A percentile compares a stretch with the other conserved stretches of the same genome.
These are phyloP conservation scores for Eucalyptus pauciflora DNA, from an alignment of 345 rosid genomes.

Conservation along the genomic window DNA sequence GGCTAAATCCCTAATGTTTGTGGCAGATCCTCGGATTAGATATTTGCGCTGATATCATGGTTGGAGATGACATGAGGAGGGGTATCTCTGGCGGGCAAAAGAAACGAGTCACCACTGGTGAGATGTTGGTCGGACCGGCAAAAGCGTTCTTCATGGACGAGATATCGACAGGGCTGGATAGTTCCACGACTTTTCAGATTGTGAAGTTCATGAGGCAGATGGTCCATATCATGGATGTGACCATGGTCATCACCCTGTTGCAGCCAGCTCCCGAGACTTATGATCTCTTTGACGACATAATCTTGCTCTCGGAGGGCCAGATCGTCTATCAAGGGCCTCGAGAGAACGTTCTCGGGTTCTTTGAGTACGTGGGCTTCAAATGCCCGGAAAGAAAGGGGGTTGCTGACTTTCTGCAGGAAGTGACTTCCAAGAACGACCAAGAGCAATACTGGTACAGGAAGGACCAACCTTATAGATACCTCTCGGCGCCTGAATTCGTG, in stretches of 20 bases:
- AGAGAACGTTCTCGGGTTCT: conserved; percentile 20
- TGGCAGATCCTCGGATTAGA: conserved; percentile 25
- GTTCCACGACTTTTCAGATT: conserved; percentile 37
- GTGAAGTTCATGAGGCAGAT: conserved; percentile 29
- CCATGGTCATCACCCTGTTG: conserved; percentile 32
- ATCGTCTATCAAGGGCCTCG: conserved; percentile 37
- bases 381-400: conserved; percentile 40
- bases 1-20: not conserved
- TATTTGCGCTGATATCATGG: conserved; percentile 27
- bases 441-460: conserved; percentile 17
- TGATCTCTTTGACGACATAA: conserved; percentile 33
- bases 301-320: conserved; percentile 30
- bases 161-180: conserved; percentile 45
- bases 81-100: conserved; percentile 41
- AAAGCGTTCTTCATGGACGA: conserved; percentile 42
- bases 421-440: conserved; percentile 13
- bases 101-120: conserved; percentile 39
- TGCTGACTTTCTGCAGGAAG: conserved; percentile 44
- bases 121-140: conserved; percentile 34
- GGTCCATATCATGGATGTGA: conserved; percentile 30
- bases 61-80: conserved; percentile 34
- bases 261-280: conserved; percentile 48
- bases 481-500: conserved; percentile 5
- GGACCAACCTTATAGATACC: conserved; percentile 8
- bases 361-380: conserved; percentile 25